Evolutionary conservation across 83 land plant genomes (phyloP).

Genomic region (Picea engelmannii): DNA sequence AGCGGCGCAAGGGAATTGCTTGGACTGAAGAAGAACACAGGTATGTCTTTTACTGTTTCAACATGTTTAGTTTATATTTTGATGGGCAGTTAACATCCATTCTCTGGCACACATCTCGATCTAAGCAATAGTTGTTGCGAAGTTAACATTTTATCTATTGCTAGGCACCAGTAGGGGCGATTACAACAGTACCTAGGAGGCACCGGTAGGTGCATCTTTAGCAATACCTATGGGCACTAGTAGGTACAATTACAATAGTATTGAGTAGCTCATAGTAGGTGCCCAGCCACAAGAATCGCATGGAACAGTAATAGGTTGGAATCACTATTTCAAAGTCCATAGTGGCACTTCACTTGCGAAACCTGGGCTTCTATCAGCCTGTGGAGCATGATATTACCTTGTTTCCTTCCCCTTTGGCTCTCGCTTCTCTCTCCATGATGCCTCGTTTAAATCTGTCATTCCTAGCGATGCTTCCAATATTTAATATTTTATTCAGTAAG

Average conservation of each 20-base stretch:
- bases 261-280: too few species aligned
- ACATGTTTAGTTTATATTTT: background rate
- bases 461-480: too few species aligned
- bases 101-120: background rate
- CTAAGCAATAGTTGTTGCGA: background rate
- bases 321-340: background rate
- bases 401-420: background rate
- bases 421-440: too few species aligned
- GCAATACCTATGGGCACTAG: too few species aligned
- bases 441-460: too few species aligned
- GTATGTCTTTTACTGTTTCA: constrained; percentile 18
- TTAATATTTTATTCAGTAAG: too few species aligned
- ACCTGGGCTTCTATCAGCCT: background rate
- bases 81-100: background rate
- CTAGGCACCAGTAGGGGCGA: too few species aligned
- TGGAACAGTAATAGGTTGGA: background rate
- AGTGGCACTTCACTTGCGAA: background rate
- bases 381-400: background rate
- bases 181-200: too few species aligned
- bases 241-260: too few species aligned
- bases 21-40: constrained; percentile 94
- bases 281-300: background rate
- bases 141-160: too few species aligned
- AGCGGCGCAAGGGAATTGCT: constrained; percentile 78
- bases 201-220: too few species aligned